Conservation (phyloP, 805 yeast genomes). For the Wickerhamomyces bisporus region DNA sequence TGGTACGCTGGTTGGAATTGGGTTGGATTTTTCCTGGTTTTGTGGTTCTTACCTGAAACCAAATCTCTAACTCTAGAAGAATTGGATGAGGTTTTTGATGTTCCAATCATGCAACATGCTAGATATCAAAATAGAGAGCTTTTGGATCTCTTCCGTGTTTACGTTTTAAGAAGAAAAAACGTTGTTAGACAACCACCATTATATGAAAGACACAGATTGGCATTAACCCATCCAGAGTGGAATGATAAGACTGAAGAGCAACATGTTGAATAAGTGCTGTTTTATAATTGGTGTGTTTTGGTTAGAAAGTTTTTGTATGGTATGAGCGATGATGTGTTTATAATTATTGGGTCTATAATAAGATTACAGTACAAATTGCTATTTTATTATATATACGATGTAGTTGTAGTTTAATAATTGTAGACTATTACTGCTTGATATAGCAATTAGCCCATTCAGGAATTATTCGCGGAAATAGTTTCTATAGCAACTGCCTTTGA, state of each 20-base stretch:
- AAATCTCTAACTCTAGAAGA: constrained; percentile 64
- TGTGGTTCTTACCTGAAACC: constrained; percentile 68
- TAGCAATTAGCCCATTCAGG: no score
- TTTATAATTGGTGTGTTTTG: no score
- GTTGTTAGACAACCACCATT: constrained; percentile 49
- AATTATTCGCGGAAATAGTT: no score
- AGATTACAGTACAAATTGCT: no score
- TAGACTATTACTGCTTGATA: no score
- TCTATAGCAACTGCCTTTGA: no score
- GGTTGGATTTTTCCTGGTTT: constrained; percentile 62
- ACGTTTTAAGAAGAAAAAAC: constrained; percentile 41
- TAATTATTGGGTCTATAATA: no score
- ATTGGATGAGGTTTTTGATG: constrained; percentile 63
- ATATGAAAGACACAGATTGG: constrained; percentile 52
- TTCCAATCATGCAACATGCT: constrained; percentile 54
- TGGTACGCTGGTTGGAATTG: constrained; percentile 86
- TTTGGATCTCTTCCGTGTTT: constrained; percentile 39
- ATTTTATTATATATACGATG: no score
- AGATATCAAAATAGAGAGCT: constrained; percentile 36
- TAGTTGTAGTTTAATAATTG: no score
- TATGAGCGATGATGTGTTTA: not conserved
- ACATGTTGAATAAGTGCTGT: constrained; percentile 38
- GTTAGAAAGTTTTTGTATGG: no score
- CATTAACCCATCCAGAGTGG: constrained; percentile 59
- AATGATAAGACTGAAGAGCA: constrained; percentile 50